Base-by-base conservation (phyloP, 139 green algal genomes). In the Chloropicon primus region DNA sequence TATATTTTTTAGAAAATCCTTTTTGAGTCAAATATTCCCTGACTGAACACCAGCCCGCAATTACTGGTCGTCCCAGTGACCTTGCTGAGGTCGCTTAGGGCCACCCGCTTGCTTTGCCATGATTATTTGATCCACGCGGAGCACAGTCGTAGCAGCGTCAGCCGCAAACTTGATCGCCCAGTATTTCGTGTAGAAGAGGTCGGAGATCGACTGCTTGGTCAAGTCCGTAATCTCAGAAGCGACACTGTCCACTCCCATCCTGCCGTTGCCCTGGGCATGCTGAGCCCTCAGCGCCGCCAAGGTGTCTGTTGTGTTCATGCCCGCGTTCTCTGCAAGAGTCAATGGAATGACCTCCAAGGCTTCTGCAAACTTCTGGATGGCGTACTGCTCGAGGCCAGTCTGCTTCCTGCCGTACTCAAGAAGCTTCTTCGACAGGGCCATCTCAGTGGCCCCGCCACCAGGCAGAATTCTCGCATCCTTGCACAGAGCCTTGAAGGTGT, bases 91-190 rank as follows among this genome's bases (percentile, higher is more conserved):
- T 17, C 90, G 85, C 79, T 92, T 92, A n/a, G 92, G 92, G 21
- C 91, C 92, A 0, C 92, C 91, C 10, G 93, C 92, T 78, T 91
- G 86, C 85, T 96, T 97, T 25, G 88, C 84, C 94, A 98, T 97
- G 87, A 98, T 97, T 81, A 99, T 98, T 85, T 99, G 92, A 80
- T 99, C 95, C 26, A 99, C 94, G 22, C 91, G 88, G 72, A 99
- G 88, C n/a, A 99, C 89, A 1, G 95, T 98, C 22, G 80, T 79
- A 1, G 92, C 95, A 3, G 94, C 95, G 71, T 99, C 95, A 5
- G 89, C 86, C 1, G 94, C 89, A 41, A 98, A 87, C 85, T 92
- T 92, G 27, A 99, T 82, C 2, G 91, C 95, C 95, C 95, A 98
- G 89, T 92, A 97, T 88, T 97, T 98, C 75, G 76, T 72, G 22